A percentile compares a stretch with the other conserved stretches of the same genome.
phyloP scores from a whole-genome alignment of 139 green algal species.

The Raphidocelis subcapitata region DNA sequence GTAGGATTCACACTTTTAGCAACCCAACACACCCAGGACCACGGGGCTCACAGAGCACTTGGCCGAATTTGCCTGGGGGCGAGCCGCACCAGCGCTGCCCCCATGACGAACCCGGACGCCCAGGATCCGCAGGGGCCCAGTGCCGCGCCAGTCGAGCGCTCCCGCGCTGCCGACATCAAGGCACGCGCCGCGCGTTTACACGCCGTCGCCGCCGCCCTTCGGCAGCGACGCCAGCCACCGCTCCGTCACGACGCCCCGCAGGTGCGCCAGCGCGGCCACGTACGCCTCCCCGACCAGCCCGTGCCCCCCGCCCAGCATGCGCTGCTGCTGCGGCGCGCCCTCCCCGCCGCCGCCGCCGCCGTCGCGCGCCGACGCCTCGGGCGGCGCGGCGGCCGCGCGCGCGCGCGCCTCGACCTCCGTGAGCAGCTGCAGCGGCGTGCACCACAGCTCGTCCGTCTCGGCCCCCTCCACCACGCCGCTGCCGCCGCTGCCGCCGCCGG shows the following conservation, averaged over 20 bases:
- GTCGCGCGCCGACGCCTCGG: neutral
- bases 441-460: constrained; percentile 45
- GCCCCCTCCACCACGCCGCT: neutral
- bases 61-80: no score
- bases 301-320: neutral
- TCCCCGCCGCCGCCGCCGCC: neutral
- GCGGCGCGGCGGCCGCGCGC: constrained; percentile 4
- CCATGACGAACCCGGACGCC: no score
- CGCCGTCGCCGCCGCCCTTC: no score
- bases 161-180: no score
- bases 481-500: constrained; percentile 7
- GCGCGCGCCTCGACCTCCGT: constrained; percentile 42
- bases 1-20: no score
- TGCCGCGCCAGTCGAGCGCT: no score
- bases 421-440: constrained; percentile 48
- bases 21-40: no score
- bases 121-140: no score
- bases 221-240: constrained; percentile 13
- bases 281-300: constrained; percentile 8
- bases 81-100: no score
- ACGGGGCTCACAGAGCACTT: no score
- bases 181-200: no score
- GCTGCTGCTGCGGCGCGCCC: neutral
- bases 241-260: constrained; percentile 17
- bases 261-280: constrained; percentile 1